These are phyloP conservation scores for Starmera pachycereana DNA, from an alignment of 805 yeast genomes.

Conservation along the genomic window DNA sequence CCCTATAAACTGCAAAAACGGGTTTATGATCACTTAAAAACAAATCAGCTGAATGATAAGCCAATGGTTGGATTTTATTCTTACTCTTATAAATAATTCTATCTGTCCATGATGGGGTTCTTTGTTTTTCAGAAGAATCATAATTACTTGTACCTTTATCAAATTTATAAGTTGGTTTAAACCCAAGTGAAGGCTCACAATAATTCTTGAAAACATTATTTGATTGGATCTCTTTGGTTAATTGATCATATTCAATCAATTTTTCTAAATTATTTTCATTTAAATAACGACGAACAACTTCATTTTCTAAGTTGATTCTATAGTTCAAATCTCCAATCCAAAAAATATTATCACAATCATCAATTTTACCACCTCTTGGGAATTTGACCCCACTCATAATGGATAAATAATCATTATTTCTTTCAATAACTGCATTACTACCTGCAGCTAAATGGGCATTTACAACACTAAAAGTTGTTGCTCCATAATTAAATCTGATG, in stretches of 20 bases:
- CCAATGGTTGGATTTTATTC: slow-evolving; percentile 41
- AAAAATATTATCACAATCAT: slow-evolving; percentile 76
- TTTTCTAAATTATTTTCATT: slow-evolving; percentile 32
- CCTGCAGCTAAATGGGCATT: slow-evolving; percentile 97
- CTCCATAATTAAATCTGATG: slow-evolving; percentile 73
- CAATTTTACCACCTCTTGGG: slow-evolving; percentile 62
- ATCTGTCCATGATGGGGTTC: slow-evolving; percentile 97
- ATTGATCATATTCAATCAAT: slow-evolving; percentile 67
- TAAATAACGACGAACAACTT: slow-evolving; percentile 54
- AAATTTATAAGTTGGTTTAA: slow-evolving; percentile 87
- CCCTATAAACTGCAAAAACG: slow-evolving; percentile 69
- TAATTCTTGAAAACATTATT: slow-evolving; percentile 69
- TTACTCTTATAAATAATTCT: slow-evolving; percentile 62
- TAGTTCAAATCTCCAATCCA: slow-evolving; percentile 97
- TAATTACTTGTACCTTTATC: slow-evolving; percentile 75
- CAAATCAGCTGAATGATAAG: slow-evolving; percentile 59
- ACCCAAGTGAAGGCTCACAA: slow-evolving; percentile 64
- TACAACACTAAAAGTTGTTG: slow-evolving; percentile 71
- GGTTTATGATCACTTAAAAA: slow-evolving; percentile 86
- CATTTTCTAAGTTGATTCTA: slow-evolving; percentile 63
- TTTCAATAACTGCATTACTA: slow-evolving; percentile 63
- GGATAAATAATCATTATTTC: slow-evolving; percentile 75
- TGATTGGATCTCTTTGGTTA: slow-evolving; percentile 59
- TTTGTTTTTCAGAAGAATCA: slow-evolving; percentile 84
- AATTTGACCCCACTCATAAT: slow-evolving; percentile 70